phyloP scores from a whole-genome alignment of 1,139 yeast species.

The Diutina mesorugosa region DNA sequence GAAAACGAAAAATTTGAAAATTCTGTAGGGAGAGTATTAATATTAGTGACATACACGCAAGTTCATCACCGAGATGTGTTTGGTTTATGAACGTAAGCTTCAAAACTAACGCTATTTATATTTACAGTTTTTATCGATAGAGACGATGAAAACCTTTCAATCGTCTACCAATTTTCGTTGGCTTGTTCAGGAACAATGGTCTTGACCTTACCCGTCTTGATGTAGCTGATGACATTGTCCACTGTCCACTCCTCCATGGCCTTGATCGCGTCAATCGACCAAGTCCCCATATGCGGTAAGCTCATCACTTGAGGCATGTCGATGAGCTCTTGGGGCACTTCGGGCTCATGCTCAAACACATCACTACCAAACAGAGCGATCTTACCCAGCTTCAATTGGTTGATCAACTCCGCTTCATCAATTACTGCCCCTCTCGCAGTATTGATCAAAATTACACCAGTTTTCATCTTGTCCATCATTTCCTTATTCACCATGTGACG shows the following conservation, averaged over 20 bases:
- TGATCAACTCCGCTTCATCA: conserved; percentile 51
- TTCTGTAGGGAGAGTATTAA: no score
- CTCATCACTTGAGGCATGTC: conserved; percentile 46
- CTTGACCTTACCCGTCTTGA: conserved; percentile 47
- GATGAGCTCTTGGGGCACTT: conserved; percentile 44
- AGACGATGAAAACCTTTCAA: no score
- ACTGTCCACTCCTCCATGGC: conserved; percentile 48
- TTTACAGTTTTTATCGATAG: no score
- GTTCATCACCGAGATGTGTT: no score
- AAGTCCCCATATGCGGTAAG: conserved; percentile 79
- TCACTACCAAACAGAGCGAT: conserved; percentile 69
- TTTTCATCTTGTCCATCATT: conserved; percentile 44
- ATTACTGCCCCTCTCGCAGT: conserved; percentile 70
- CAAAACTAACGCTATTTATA: no score
- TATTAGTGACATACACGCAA: no score
- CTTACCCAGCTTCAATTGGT: conserved; percentile 54
- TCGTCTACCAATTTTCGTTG: not conserved
- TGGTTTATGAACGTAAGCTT: no score
- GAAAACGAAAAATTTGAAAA: no score
- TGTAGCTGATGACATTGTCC: conserved; percentile 27
- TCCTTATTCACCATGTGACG: conserved; percentile 43
- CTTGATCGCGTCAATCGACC: conserved; percentile 42
- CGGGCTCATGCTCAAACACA: conserved; percentile 78
- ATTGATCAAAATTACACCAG: conserved; percentile 51
- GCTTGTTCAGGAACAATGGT: conserved; percentile 59